Conservation (phyloP, 1,284 basidiomycete genomes). For the Volvariella volvacea region DNA sequence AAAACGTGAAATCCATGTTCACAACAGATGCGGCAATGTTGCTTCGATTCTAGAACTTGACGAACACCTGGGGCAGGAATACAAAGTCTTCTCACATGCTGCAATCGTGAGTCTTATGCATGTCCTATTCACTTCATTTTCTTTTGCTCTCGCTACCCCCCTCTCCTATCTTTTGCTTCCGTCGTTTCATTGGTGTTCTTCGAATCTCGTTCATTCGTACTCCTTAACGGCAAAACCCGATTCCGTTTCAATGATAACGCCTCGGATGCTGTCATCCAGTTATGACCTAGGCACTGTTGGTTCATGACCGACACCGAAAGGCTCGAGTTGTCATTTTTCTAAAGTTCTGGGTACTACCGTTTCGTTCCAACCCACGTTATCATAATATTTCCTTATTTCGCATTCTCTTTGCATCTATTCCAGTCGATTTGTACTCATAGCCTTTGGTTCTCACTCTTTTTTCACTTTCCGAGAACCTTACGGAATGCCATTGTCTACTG, state of each 20-base stretch:
- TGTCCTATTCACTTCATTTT: not conserved
- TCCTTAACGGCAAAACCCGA: too few species aligned
- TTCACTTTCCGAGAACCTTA: constrained; percentile 8
- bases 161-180: constrained; percentile 24
- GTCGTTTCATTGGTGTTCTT: constrained; percentile 11
- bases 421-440: too few species aligned
- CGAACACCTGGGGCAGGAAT: constrained; percentile 85
- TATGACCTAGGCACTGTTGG: too few species aligned
- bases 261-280: too few species aligned
- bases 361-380: too few species aligned
- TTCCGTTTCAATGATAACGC: too few species aligned
- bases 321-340: too few species aligned
- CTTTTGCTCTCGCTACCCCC: constrained; percentile 10
- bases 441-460: constrained; percentile 5
- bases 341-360: too few species aligned
- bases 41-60: constrained; percentile 91
- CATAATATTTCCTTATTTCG: not conserved
- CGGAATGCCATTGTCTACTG: not conserved
- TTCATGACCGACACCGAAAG: too few species aligned
- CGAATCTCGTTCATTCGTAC: too few species aligned
- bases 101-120: constrained; percentile 44
- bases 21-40: constrained; percentile 81
- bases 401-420: constrained; percentile 1
- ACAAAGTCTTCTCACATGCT: constrained; percentile 85
- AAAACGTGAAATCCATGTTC: too few species aligned